These are phyloP conservation scores for Chaetomium tenue DNA, from an alignment of 495 filamentous ascomycete species.

Conservation along the genomic window DNA sequence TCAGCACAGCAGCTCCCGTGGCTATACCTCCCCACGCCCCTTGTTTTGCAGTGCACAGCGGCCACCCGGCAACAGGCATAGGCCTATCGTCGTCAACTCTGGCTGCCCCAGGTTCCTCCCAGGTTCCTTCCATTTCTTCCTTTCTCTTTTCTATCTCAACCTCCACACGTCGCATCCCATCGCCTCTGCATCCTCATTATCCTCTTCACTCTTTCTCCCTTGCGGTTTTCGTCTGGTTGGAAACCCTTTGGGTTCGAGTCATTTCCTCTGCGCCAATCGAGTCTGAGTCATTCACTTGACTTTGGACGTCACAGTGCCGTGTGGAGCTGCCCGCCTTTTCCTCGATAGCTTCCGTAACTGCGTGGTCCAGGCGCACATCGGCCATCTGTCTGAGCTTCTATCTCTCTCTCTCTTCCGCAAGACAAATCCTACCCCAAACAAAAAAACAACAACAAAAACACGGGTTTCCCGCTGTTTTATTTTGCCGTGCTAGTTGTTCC, in stretches of 20 bases:
- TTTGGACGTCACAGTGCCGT: slow-evolving; percentile 40
- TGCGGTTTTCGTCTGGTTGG: neutral
- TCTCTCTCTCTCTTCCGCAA: slow-evolving; percentile 1
- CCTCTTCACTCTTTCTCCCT: neutral
- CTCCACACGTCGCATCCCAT: neutral
- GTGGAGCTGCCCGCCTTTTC: slow-evolving; percentile 24
- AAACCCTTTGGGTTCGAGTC: slow-evolving; percentile 1
- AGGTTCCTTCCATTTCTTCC: slow-evolving; percentile 27
- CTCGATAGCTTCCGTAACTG: slow-evolving; percentile 14
- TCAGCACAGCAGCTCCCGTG: slow-evolving; percentile 15
- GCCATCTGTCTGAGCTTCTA: slow-evolving; percentile 6
- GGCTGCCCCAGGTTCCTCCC: slow-evolving; percentile 19
- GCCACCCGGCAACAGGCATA: slow-evolving; percentile 17
- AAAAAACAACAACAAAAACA: slow-evolving; percentile 9
- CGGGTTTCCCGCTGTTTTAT: slow-evolving; percentile 5
- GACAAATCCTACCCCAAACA: slow-evolving; percentile 18
- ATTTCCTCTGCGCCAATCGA: slow-evolving; percentile 25
- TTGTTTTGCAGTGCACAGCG: slow-evolving; percentile 4
- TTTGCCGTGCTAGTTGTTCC: neutral
- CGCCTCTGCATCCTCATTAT: slow-evolving; percentile 17
- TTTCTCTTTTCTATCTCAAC: slow-evolving; percentile 17
- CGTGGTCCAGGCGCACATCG: neutral
- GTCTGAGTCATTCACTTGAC: slow-evolving; percentile 45
- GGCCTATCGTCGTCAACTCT: slow-evolving; percentile 23
- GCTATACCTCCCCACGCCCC: neutral